phyloP scores from a whole-genome alignment of 2,329 filamentous ascomycete genomes.

The Pochonia chlamydosporia region DNA sequence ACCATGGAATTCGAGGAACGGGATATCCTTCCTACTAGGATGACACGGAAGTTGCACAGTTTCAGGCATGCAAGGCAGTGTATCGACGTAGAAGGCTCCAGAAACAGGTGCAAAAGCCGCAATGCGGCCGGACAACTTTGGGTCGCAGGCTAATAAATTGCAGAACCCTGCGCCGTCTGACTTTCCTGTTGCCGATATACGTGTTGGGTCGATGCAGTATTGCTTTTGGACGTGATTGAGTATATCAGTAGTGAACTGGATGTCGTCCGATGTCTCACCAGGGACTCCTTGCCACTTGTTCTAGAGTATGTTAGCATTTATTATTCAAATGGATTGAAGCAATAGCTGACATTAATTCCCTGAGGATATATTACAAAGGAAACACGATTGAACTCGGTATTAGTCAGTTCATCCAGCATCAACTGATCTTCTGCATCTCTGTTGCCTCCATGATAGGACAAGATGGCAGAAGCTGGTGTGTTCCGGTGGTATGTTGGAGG shows the following conservation, averaged over 20 bases:
- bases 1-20: conserved; percentile 44
- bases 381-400: conserved; percentile 26
- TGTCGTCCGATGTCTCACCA: conserved; percentile 31
- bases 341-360: conserved; percentile 30
- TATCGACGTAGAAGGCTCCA: conserved; percentile 32
- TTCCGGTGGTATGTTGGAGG: conserved; percentile 28
- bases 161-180: conserved; percentile 37
- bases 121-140: conserved; percentile 26
- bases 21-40: conserved; percentile 27
- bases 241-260: conserved; percentile 35
- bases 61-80: conserved; percentile 21
- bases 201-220: conserved; percentile 29
- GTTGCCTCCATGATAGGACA: conserved; percentile 38
- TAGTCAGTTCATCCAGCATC: conserved; percentile 30
- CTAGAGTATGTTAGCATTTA: conserved; percentile 9
- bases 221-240: conserved; percentile 26
- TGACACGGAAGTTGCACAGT: conserved; percentile 32
- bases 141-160: conserved; percentile 31
- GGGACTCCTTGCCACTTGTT: conserved; percentile 32
- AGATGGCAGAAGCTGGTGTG: conserved; percentile 29
- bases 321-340: too few relatives aligned
- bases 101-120: conserved; percentile 33
- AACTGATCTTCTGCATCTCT: conserved; percentile 29
- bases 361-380: conserved; percentile 38
- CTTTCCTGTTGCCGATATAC: conserved; percentile 32